Percentiles rank a stretch among this genome's conserved stretches.
These are phyloP conservation scores for Claviceps pusilla DNA, from an alignment of 2,329 filamentous ascomycete genomes.

Conservation along the genomic window DNA sequence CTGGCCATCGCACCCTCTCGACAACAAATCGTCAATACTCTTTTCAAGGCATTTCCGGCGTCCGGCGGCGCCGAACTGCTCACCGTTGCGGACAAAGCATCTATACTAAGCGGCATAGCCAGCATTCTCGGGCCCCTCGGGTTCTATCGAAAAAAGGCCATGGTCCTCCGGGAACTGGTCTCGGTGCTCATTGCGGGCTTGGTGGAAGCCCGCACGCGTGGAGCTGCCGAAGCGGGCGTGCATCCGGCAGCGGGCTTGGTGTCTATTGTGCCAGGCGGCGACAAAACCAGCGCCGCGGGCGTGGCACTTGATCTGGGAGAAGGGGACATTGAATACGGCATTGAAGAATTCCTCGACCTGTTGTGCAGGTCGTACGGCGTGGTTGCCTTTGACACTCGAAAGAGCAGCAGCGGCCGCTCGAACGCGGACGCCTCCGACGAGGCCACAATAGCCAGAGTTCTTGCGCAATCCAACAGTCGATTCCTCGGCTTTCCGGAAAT, in stretches of 20 bases:
- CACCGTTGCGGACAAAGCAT: constrained; percentile 59
- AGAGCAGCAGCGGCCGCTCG: constrained; percentile 7
- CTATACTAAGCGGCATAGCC: constrained; percentile 72
- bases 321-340: constrained; percentile 49
- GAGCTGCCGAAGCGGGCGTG: constrained; percentile 89
- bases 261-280: constrained; percentile 44
- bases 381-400: constrained; percentile 31
- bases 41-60: constrained; percentile 58
- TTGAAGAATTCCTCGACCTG: constrained; percentile 47
- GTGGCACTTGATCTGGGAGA: constrained; percentile 44
- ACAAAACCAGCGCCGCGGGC: constrained; percentile 34
- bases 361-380: constrained; percentile 50
- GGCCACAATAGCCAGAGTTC: constrained; percentile 41
- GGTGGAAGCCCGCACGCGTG: constrained; percentile 78
- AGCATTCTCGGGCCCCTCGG: constrained; percentile 70
- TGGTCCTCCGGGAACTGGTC: constrained; percentile 75
- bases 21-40: constrained; percentile 46
- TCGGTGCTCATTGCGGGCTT: constrained; percentile 69
- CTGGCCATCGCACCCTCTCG: constrained; percentile 42
- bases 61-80: constrained; percentile 49
- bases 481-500: constrained; percentile 63
- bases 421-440: constrained; percentile 29
- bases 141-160: constrained; percentile 75
- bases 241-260: constrained; percentile 83
- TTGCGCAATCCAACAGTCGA: constrained; percentile 41